Conservation (phyloP, 2,329 filamentous ascomycete species). For the Cladophialophora immunda region DNA sequence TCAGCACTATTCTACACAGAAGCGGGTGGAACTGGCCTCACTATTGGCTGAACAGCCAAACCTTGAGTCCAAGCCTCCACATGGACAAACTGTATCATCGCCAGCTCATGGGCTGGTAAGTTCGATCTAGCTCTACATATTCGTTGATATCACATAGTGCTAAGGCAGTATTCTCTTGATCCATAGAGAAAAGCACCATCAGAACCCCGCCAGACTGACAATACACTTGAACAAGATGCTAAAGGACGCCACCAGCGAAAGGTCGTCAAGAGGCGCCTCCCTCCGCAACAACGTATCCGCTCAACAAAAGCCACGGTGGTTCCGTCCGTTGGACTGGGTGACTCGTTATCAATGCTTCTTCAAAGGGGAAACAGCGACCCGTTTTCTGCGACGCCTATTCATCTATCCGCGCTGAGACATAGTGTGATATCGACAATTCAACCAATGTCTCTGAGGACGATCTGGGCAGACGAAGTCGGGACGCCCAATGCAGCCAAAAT, state of each 20-base stretch:
- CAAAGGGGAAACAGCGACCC: conserved; percentile 5
- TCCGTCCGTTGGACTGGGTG: too few species aligned
- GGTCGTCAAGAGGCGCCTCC: background rate
- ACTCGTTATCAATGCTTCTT: background rate
- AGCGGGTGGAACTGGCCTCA: background rate
- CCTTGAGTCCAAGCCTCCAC: background rate
- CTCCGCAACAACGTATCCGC: background rate
- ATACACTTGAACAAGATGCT: background rate
- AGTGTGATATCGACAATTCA: background rate
- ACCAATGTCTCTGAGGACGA: conserved; percentile 5
- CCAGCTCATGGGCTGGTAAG: background rate
- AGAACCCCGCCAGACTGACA: background rate
- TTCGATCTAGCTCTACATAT: background rate
- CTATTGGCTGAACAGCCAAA: background rate
- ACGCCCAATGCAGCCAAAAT: background rate
- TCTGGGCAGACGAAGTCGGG: conserved; percentile 8
- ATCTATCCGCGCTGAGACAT: background rate
- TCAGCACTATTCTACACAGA: background rate
- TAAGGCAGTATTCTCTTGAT: background rate
- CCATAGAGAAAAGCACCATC: background rate
- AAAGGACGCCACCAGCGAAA: background rate
- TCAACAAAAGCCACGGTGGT: background rate
- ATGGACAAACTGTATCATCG: background rate
- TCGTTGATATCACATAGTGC: background rate
- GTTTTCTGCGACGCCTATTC: conserved; percentile 3